Conservation (phyloP, 1,139 yeast species). For the Suhomyces wounanorum region DNA sequence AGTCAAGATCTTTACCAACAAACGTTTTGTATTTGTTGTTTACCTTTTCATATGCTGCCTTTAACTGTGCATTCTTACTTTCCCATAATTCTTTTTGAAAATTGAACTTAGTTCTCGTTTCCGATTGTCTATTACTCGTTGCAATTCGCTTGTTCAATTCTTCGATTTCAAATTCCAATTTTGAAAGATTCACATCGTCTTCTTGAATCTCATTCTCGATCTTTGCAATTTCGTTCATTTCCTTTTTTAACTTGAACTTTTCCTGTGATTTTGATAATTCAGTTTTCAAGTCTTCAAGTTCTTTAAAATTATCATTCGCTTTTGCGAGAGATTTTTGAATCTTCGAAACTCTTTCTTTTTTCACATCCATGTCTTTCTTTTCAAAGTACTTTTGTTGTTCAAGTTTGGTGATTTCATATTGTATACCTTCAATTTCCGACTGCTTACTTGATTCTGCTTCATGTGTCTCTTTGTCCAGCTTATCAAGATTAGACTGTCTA, state of each 20-base stretch:
- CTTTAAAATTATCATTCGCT: slow-evolving; percentile 43
- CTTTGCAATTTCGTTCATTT: slow-evolving; percentile 28
- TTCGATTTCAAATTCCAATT: slow-evolving; percentile 58
- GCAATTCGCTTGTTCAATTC: slow-evolving; percentile 52
- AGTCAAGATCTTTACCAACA: slow-evolving; percentile 13
- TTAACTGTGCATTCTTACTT: slow-evolving; percentile 21
- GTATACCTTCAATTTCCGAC: slow-evolving; percentile 7
- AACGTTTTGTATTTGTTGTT: slow-evolving; percentile 17
- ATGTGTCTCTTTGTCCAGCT: slow-evolving; percentile 9
- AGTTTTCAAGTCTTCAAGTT: slow-evolving; percentile 36
- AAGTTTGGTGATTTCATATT: slow-evolving; percentile 32
- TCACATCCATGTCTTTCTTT: slow-evolving; percentile 33
- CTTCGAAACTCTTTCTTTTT: slow-evolving; percentile 31
- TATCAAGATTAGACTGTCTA: slow-evolving; percentile 20
- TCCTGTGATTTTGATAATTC: slow-evolving; percentile 38
- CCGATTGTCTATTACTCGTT: slow-evolving; percentile 59
- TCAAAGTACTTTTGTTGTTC: slow-evolving; percentile 44
- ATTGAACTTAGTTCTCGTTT: slow-evolving; percentile 26
- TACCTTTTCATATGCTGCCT: slow-evolving; percentile 23
- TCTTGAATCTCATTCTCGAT: slow-evolving; percentile 35
- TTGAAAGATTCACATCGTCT: slow-evolving; percentile 39
- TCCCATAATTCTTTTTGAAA: slow-evolving; percentile 18
- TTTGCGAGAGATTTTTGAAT: slow-evolving; percentile 38
- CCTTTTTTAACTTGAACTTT: slow-evolving; percentile 30
- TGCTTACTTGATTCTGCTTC: slow-evolving; percentile 13